phyloP scores from a whole-genome alignment of 495 filamentous ascomycete genomes.

The Elaphomyces granulatus region DNA sequence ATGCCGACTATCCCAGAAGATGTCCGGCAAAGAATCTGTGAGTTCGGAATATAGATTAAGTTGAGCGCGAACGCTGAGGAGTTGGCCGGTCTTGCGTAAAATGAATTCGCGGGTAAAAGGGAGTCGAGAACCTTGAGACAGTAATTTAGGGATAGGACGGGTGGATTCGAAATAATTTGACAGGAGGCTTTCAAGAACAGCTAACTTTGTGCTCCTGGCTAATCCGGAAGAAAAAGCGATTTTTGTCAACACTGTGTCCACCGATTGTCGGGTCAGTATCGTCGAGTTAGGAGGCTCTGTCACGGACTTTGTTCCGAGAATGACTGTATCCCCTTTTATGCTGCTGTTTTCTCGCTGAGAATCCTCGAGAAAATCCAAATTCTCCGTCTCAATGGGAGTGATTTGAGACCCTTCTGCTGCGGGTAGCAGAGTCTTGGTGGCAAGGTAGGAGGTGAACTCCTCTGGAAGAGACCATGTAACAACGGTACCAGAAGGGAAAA shows the following conservation, averaged over 20 bases:
- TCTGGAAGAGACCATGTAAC: conserved; percentile 78
- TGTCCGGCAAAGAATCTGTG: conserved; percentile 85
- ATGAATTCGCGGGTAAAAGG: conserved; percentile 67
- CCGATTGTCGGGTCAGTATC: conserved; percentile 21
- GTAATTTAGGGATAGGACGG: conserved; percentile 56
- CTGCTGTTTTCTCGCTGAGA: conserved; percentile 55
- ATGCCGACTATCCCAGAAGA: conserved; percentile 90
- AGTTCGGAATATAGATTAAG: conserved; percentile 95
- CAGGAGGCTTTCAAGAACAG: conserved; percentile 78
- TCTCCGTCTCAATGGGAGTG: conserved; percentile 62
- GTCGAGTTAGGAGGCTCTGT: conserved; percentile 6
- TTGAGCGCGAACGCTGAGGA: conserved; percentile 81
- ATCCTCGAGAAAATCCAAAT: conserved; percentile 78
- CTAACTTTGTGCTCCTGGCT: conserved; percentile 89
- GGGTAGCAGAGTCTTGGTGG: conserved; percentile 53
- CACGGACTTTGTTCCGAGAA: conserved; percentile 57
- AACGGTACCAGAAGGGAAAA: conserved; percentile 95
- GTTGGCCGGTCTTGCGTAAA: conserved; percentile 81
- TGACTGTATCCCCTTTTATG: conserved; percentile 80
- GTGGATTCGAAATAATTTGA: conserved; percentile 74
- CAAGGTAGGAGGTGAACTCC: conserved; percentile 54
- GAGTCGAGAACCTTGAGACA: conserved; percentile 48
- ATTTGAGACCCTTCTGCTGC: conserved; percentile 65
- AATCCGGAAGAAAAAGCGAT: conserved; percentile 93
- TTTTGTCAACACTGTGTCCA: conserved; percentile 77